phyloP scores from a whole-genome alignment of 2,329 filamentous ascomycete genomes.

The Microcyclospora tardicrescens region DNA sequence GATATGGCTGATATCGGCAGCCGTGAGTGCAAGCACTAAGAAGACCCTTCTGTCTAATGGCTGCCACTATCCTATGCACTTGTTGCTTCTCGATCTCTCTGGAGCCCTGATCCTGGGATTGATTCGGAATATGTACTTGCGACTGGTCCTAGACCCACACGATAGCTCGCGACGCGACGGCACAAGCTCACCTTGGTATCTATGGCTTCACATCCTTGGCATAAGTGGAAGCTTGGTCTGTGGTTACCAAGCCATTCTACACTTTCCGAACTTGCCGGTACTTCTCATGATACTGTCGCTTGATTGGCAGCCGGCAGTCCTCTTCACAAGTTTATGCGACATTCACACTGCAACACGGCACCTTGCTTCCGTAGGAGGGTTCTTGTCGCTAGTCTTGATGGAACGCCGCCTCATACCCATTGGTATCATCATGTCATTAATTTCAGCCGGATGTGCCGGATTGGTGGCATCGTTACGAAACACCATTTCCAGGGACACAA shows the following conservation, averaged over 20 bases:
- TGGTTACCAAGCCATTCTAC: slow-evolving; percentile 1
- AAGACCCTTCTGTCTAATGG: background rate
- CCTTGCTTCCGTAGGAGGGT: too few species aligned
- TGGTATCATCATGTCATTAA: too few species aligned
- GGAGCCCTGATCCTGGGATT: background rate
- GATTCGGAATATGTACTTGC: background rate
- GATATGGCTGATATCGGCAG: background rate
- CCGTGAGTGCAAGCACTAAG: background rate
- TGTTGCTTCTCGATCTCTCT: slow-evolving; percentile 1
- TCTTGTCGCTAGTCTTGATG: too few species aligned
- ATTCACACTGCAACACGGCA: too few species aligned
- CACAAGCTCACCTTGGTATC: background rate
- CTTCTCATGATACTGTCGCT: slow-evolving; percentile 1
- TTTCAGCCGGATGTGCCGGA: too few species aligned
- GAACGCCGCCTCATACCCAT: too few species aligned
- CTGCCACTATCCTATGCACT: background rate
- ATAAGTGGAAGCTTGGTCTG: background rate
- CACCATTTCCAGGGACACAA: too few species aligned
- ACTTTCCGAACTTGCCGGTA: background rate
- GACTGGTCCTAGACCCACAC: too few species aligned
- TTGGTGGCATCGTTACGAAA: too few species aligned
- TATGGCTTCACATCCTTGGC: background rate
- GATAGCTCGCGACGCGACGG: background rate
- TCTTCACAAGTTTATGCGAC: too few species aligned
- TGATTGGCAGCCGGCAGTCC: slow-evolving; percentile 1